Conservation (phyloP, 2,329 filamentous ascomycete species). For the Penicillium psychrosexuale region DNA sequence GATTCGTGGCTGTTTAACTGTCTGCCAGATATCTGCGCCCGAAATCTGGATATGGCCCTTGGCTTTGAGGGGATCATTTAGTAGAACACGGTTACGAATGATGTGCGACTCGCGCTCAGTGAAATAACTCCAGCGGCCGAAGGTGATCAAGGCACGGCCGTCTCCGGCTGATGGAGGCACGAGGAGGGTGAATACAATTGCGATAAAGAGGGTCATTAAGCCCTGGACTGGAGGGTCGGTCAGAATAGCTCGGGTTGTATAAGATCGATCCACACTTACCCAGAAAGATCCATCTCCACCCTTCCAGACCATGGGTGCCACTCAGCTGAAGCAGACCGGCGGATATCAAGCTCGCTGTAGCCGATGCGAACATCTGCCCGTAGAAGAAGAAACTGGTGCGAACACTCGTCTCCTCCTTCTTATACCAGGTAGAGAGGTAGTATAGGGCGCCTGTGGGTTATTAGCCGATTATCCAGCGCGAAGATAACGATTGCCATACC, state of each 20-base stretch:
- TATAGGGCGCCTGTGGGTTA: constrained; percentile 29
- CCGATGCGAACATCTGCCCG: constrained; percentile 53
- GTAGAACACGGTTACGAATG: constrained; percentile 40
- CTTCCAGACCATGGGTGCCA: constrained; percentile 47
- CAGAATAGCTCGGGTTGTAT: no score
- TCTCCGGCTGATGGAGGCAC: constrained; percentile 40
- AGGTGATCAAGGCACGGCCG: constrained; percentile 34
- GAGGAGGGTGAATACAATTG: constrained; percentile 41
- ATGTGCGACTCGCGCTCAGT: constrained; percentile 45
- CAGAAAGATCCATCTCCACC: constrained; percentile 59
- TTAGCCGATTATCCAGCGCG: not conserved
- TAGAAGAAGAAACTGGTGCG: constrained; percentile 57
- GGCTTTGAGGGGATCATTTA: constrained; percentile 46
- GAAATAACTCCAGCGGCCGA: constrained; percentile 44
- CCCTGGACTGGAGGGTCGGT: constrained; percentile 45
- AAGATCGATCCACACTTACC: constrained; percentile 14
- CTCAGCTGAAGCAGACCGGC: constrained; percentile 49
- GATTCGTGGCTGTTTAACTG: constrained; percentile 50
- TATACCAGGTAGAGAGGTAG: constrained; percentile 56
- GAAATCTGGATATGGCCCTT: constrained; percentile 38
- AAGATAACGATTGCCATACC: constrained; percentile 25
- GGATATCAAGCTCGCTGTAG: constrained; percentile 39
- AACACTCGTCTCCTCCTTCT: constrained; percentile 51
- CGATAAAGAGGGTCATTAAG: constrained; percentile 49
- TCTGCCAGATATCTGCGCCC: constrained; percentile 35